Evolutionary conservation across 2,329 filamentous ascomycete species (phyloP).

Genomic region (Fusarium oxysporum): DNA sequence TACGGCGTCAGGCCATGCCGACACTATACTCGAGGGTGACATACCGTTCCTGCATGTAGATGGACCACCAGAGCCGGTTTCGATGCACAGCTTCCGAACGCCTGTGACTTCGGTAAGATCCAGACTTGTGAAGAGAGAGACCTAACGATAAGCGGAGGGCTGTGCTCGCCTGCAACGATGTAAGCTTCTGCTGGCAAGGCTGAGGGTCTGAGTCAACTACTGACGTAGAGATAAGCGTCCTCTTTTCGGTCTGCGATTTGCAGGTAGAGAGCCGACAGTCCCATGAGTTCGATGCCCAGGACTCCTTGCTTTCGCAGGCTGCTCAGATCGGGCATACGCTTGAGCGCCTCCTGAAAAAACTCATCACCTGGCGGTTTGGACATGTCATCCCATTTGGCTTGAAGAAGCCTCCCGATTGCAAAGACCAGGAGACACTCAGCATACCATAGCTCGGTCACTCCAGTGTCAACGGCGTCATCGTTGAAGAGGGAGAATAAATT

Average conservation of each 20-base stretch:
- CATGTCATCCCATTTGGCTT: constrained; percentile 15
- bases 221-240: constrained; percentile 30
- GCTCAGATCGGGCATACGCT: constrained; percentile 18
- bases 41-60: constrained; percentile 34
- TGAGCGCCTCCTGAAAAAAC: constrained; percentile 31
- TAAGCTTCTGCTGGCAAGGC: background rate
- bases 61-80: constrained; percentile 27
- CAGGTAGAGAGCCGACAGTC: constrained; percentile 19
- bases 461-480: background rate
- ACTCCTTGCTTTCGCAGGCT: constrained; percentile 17
- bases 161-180: constrained; percentile 15
- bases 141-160: constrained; percentile 13
- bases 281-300: constrained; percentile 25
- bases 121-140: constrained; percentile 1
- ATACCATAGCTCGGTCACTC: constrained; percentile 18
- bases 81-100: constrained; percentile 27
- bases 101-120: constrained; percentile 14
- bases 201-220: background rate
- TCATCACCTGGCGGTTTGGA: constrained; percentile 20
- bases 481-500: constrained; percentile 1
- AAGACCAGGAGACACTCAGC: constrained; percentile 24
- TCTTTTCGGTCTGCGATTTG: constrained; percentile 33
- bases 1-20: background rate
- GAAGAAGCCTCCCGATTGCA: constrained; percentile 21
- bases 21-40: background rate